Base-by-base conservation (phyloP, 768 basidiomycete species). In the Cystobasidium ongulense region DNA sequence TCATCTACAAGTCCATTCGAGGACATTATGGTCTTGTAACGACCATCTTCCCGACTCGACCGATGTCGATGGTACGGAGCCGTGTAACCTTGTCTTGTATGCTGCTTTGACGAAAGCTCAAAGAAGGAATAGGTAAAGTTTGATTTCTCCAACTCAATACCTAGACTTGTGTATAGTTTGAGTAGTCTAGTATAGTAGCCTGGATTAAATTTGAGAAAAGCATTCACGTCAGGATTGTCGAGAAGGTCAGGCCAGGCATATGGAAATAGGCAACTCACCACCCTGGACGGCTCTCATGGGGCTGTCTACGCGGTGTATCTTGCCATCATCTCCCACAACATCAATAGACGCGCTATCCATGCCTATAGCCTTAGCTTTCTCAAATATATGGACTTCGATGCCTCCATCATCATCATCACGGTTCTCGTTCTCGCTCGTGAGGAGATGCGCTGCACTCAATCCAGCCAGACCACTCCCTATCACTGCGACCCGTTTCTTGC, bases 211-310 rank as follows among this genome's bases (percentile, higher is more conserved):
- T n/a, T n/a, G n/a, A n/a, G n/a, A n/a, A n/a, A n/a, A n/a, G n/a
- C n/a, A n/a, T n/a, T n/a, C n/a, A n/a, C n/a, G n/a, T n/a, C n/a
- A n/a, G n/a, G n/a, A n/a, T n/a, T n/a, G 17, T 27, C 29, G 23
- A 27, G 17, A 1, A 27, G 11, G 39, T 5, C 2, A 23, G 25
- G 17, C 15, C 43, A 57, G 13, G 21, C 33, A 18, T 33, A 38
- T n/a, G 10, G 31, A 46, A n/a, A 46, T 13, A 46, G 13, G 43
- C 25, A 1, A 75, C 85, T 63, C 68, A 87, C 89, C 88, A 82
- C 87, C 87, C 84, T 91, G 89, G 78, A 91, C 90, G 0, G 87
- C 87, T 46, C 90, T 82, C 90, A 91, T 91, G 0, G 90, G 90
- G 0, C 90, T 89, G 78, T 91, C 89, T 1, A 90, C 83, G n/a